Evolutionary conservation across 1,139 yeast genomes (phyloP).

Genomic region (Yamadazyma taylorii): DNA sequence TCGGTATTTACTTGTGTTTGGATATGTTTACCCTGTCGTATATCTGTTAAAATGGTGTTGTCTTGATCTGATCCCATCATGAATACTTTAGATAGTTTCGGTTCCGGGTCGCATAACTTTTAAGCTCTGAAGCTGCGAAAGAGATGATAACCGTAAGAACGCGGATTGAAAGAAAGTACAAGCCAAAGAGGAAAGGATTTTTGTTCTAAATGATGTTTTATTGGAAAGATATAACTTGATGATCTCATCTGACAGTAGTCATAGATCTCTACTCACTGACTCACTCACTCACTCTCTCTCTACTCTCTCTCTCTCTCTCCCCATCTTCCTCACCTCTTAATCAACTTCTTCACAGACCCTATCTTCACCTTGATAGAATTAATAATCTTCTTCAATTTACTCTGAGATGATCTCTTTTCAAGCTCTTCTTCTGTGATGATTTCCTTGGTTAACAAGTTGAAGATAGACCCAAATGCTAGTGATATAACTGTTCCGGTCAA

Average conservation of each 20-base stretch:
- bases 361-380: constrained; percentile 17
- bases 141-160: too few species aligned
- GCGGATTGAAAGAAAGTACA: too few species aligned
- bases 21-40: constrained; percentile 6
- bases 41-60: constrained; percentile 11
- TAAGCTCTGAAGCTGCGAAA: too few species aligned
- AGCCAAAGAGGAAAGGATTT: too few species aligned
- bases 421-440: constrained; percentile 78
- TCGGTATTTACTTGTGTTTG: too few species aligned
- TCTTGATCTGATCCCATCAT: constrained; percentile 15
- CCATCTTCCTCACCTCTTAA: constrained; percentile 4
- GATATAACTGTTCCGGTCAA: constrained; percentile 94
- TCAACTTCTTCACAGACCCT: constrained; percentile 4
- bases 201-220: too few species aligned
- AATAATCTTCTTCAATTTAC: constrained; percentile 23
- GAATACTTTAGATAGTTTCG: too few species aligned
- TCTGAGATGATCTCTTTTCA: constrained; percentile 37
- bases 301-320: not conserved
- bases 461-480: constrained; percentile 82
- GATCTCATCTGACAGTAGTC: too few species aligned
- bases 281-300: not conserved
- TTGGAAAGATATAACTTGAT: too few species aligned
- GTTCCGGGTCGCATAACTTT: too few species aligned
- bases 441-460: constrained; percentile 73
- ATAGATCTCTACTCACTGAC: too few species aligned